Evolutionary conservation across 306 rosid genomes (phyloP).

Genomic region (Casuarina equisetifolia): DNA sequence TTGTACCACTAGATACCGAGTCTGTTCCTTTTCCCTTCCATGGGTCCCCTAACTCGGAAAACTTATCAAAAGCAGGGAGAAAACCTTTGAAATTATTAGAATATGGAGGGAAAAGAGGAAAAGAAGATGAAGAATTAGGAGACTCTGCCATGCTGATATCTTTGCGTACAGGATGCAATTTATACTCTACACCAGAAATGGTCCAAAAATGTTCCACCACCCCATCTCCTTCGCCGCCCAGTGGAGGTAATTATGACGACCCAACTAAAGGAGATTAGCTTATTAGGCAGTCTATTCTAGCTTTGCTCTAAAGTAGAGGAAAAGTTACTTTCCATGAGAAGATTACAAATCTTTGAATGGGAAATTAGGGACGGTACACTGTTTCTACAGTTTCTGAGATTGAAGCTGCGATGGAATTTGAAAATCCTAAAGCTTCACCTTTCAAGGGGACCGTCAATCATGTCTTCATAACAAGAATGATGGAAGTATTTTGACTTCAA

Average conservation of each 20-base stretch:
- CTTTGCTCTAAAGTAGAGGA: background rate
- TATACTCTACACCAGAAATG: background rate
- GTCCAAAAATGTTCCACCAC: slow-evolving; percentile 4
- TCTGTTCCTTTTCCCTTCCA: no score
- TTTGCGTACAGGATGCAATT: slow-evolving; percentile 5
- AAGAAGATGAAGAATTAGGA: background rate
- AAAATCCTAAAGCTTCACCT: slow-evolving; percentile 19
- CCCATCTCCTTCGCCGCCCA: background rate
- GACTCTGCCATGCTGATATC: slow-evolving; percentile 10
- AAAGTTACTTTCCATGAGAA: slow-evolving; percentile 19
- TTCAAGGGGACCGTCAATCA: slow-evolving; percentile 19
- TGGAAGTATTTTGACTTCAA: background rate
- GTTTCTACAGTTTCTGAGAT: background rate
- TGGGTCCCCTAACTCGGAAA: slow-evolving; percentile 25
- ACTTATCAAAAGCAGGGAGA: background rate
- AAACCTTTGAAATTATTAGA: background rate
- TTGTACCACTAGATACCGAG: no score
- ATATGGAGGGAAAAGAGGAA: background rate
- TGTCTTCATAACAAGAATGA: slow-evolving; percentile 7
- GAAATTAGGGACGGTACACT: background rate
- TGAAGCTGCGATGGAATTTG: background rate
- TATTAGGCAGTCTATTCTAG: slow-evolving; percentile 1
- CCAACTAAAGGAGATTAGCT: slow-evolving; percentile 18
- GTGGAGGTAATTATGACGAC: slow-evolving; percentile 31
- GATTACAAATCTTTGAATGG: slow-evolving; percentile 5